Evolutionary conservation across 2,329 filamentous ascomycete genomes (phyloP).

Genomic region (Epichloe baconii): DNA sequence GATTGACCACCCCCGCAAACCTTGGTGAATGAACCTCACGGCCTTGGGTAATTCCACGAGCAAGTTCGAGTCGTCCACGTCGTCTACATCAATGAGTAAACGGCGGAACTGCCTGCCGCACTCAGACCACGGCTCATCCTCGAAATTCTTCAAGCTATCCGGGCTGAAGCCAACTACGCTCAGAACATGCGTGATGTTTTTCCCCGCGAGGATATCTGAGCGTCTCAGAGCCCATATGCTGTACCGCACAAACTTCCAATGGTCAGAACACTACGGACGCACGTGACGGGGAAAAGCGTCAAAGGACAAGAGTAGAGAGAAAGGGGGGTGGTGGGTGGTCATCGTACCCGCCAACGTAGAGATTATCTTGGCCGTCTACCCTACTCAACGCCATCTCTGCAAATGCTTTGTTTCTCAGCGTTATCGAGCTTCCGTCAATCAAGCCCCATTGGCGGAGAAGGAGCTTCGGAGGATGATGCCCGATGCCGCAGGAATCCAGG

Average conservation of each 20-base stretch:
- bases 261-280: neutral
- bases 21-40: slow-evolving; percentile 73
- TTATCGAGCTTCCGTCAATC: slow-evolving; percentile 3
- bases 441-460: slow-evolving; percentile 3
- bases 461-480: neutral
- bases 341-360: slow-evolving; percentile 28
- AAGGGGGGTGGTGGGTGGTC: neutral
- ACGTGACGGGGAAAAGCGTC: too few species aligned
- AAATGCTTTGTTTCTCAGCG: slow-evolving; percentile 14
- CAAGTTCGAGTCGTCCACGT: slow-evolving; percentile 80
- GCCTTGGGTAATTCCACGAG: slow-evolving; percentile 66
- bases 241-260: slow-evolving; percentile 7
- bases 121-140: slow-evolving; percentile 34
- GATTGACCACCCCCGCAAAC: slow-evolving; percentile 30
- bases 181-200: slow-evolving; percentile 80
- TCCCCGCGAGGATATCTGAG: slow-evolving; percentile 53
- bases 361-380: slow-evolving; percentile 27
- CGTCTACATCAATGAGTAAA: slow-evolving; percentile 73
- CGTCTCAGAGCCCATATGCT: slow-evolving; percentile 72
- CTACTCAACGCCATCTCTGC: slow-evolving; percentile 29
- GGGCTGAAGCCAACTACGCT: slow-evolving; percentile 55
- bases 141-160: slow-evolving; percentile 27
- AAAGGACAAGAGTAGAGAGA: too few species aligned
- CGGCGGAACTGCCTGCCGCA: slow-evolving; percentile 52
- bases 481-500: neutral